These are phyloP conservation scores for Carex scoparia DNA, from an alignment of 176 grass and related monocot genomes.

Conservation along the genomic window DNA sequence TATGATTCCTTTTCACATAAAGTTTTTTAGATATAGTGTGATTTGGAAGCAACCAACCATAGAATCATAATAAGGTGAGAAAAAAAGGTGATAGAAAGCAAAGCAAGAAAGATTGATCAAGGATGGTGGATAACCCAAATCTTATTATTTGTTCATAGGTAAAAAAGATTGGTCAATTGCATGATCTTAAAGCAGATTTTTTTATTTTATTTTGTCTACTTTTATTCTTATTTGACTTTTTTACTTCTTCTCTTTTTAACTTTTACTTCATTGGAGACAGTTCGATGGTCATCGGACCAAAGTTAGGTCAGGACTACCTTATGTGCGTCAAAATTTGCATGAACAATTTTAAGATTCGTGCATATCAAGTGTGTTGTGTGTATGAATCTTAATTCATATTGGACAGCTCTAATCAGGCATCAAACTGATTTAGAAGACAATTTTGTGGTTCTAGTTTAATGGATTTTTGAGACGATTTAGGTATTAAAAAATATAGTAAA, in stretches of 20 bases:
- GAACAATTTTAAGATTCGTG: too few relatives aligned
- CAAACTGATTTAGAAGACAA: background rate
- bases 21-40: conserved; percentile 40
- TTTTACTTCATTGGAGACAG: background rate
- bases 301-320: too few relatives aligned
- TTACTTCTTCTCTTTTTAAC: background rate
- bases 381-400: too few relatives aligned
- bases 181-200: conserved; percentile 33
- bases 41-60: conserved; percentile 50
- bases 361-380: too few relatives aligned
- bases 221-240: conserved; percentile 22
- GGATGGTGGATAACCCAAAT: conserved; percentile 16
- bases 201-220: conserved; percentile 1
- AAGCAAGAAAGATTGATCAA: background rate
- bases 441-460: background rate
- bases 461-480: background rate
- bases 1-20: conserved; percentile 37
- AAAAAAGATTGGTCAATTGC: conserved; percentile 38
- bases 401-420: too few relatives aligned
- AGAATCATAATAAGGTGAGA: background rate
- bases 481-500: background rate
- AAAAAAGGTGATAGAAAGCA: conserved; percentile 18
- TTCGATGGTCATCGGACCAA: too few relatives aligned
- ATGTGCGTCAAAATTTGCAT: too few relatives aligned
- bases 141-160: conserved; percentile 25